phyloP scores from a whole-genome alignment of 2,329 filamentous ascomycete species.

The Penicillium sp. region DNA sequence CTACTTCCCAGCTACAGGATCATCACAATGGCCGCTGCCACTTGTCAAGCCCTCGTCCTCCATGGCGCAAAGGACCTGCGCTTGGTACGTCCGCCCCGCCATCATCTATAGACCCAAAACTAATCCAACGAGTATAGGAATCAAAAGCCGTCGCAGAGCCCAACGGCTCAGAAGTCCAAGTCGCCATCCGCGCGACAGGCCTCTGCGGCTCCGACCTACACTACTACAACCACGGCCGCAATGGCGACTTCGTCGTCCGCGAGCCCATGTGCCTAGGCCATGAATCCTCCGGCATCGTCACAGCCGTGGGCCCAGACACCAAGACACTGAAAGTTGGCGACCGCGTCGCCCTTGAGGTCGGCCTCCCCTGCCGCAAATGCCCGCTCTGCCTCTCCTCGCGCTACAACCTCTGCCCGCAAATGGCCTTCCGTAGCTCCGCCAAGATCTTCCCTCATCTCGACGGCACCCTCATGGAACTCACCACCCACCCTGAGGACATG shows the following conservation, averaged over 20 bases:
- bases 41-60: slow-evolving; percentile 56
- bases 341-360: slow-evolving; percentile 90
- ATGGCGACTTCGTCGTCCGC: slow-evolving; percentile 82
- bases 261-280: slow-evolving; percentile 82
- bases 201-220: slow-evolving; percentile 76
- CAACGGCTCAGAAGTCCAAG: slow-evolving; percentile 61
- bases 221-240: slow-evolving; percentile 87
- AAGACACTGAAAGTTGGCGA: slow-evolving; percentile 71
- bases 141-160: slow-evolving; percentile 54
- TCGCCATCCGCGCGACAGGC: slow-evolving; percentile 68
- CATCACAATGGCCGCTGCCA: slow-evolving; percentile 27
- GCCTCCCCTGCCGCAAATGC: slow-evolving; percentile 75
- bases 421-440: slow-evolving; percentile 64
- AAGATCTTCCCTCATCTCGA: slow-evolving; percentile 66
- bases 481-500: slow-evolving; percentile 66
- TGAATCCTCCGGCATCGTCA: slow-evolving; percentile 78
- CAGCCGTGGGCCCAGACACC: slow-evolving; percentile 69
- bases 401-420: slow-evolving; percentile 66
- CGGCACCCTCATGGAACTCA: slow-evolving; percentile 66
- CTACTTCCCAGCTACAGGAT: not conserved
- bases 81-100: slow-evolving; percentile 48
- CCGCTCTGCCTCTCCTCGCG: slow-evolving; percentile 59
- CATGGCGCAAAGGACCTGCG: slow-evolving; percentile 66
- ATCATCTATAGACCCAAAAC: not conserved
- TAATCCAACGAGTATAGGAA: slow-evolving; percentile 53